phyloP scores from a whole-genome alignment of 2,329 filamentous ascomycete genomes.

The Dactylellina drechsleri region DNA sequence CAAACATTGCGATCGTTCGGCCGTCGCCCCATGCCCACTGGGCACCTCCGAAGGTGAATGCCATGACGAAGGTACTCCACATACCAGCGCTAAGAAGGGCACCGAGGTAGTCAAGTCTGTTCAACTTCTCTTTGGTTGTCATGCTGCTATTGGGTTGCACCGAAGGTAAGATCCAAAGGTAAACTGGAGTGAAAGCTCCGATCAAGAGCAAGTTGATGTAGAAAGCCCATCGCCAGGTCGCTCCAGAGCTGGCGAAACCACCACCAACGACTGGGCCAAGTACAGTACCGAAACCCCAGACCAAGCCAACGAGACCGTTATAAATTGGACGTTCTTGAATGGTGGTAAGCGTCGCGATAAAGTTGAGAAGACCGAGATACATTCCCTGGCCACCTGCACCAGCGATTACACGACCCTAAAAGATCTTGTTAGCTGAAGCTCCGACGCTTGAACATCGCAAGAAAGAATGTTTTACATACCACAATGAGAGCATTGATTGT shows the following conservation, averaged over 20 bases:
- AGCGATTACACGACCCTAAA: conserved; percentile 64
- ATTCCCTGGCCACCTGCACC: conserved; percentile 65
- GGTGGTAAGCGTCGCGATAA: conserved; percentile 59
- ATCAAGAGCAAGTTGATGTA: conserved; percentile 69
- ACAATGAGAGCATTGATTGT: conserved; percentile 58
- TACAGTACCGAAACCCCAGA: conserved; percentile 64
- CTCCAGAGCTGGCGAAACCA: conserved; percentile 62
- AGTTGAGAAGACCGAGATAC: conserved; percentile 61
- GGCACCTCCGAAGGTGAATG: conserved; percentile 66
- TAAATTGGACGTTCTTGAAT: conserved; percentile 60
- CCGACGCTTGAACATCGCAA: background rate
- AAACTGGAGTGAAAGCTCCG: conserved; percentile 63
- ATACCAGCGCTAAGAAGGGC: conserved; percentile 63
- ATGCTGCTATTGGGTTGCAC: conserved; percentile 54
- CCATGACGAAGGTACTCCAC: conserved; percentile 64
- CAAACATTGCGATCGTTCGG: conserved; percentile 65
- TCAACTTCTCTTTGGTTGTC: conserved; percentile 57
- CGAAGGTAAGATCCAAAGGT: conserved; percentile 64
- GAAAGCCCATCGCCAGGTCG: conserved; percentile 66
- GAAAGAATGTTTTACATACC: conserved; percentile 20
- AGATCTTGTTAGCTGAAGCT: conserved; percentile 26
- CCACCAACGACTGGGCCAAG: conserved; percentile 66
- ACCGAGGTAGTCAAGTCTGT: conserved; percentile 65
- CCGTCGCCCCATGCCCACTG: conserved; percentile 65
- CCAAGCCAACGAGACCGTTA: conserved; percentile 57